Evolutionary conservation across 257 asterid species (phyloP).

Genomic region (Mitragyna speciosa): DNA sequence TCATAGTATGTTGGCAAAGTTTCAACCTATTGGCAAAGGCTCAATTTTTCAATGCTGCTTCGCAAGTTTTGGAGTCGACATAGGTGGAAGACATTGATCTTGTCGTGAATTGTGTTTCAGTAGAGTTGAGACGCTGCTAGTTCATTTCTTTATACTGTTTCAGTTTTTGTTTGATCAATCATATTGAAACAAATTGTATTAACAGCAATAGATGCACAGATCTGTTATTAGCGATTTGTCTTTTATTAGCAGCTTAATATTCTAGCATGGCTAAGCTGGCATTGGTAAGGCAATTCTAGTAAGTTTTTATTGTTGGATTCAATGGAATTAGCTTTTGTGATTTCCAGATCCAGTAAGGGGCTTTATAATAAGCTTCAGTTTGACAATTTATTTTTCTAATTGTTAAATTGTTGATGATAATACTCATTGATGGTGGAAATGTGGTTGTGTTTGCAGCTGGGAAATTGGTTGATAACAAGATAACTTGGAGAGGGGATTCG

Average conservation of each 20-base stretch:
- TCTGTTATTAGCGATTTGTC: not conserved
- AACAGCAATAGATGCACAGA: not conserved
- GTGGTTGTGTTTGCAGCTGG: slow-evolving; percentile 61
- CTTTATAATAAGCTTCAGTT: not conserved
- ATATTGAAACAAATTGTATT: not conserved
- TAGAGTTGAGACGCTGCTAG: not conserved
- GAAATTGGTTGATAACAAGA: slow-evolving; percentile 54
- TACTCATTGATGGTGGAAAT: slow-evolving; percentile 11
- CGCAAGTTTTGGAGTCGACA: not conserved
- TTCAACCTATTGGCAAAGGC: not conserved
- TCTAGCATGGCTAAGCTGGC: not conserved
- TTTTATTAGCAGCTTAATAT: not conserved
- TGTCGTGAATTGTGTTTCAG: too few relatives aligned
- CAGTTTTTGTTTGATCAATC: not conserved
- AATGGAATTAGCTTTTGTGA: not conserved
- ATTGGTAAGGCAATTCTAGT: not conserved
- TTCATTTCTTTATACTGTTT: not conserved
- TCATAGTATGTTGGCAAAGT: not conserved
- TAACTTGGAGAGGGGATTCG: slow-evolving; percentile 86
- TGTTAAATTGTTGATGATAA: not conserved
- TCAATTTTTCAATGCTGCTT: not conserved
- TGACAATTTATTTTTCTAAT: not conserved
- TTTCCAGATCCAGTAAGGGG: not conserved
- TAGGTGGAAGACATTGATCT: too few relatives aligned
- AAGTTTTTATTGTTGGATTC: not conserved